Percentiles rank a stretch among this genome's conserved stretches.
These are phyloP conservation scores for Termitomyces sp. DNA, from an alignment of 768 basidiomycete species.

Conservation along the genomic window DNA sequence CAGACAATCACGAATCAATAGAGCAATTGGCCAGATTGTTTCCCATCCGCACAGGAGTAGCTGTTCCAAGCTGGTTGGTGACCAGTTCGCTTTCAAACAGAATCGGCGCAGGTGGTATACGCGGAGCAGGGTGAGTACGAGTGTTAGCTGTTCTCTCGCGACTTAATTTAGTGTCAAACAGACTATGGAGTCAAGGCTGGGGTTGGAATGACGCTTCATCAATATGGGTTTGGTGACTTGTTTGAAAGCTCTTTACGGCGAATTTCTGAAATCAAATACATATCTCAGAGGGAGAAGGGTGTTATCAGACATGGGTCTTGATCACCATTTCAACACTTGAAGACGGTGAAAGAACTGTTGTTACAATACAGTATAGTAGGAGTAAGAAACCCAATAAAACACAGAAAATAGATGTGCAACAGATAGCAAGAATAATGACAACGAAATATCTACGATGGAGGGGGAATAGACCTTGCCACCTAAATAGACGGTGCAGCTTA, in stretches of 20 bases:
- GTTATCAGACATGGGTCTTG: not conserved
- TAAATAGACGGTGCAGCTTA: slow-evolving; percentile 23
- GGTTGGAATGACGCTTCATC: slow-evolving; percentile 44
- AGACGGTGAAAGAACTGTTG: slow-evolving; percentile 53
- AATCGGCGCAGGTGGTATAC: slow-evolving; percentile 67
- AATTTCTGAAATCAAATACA: not conserved
- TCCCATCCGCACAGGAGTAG: slow-evolving; percentile 78
- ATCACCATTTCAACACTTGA: slow-evolving; percentile 49
- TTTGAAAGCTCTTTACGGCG: not conserved
- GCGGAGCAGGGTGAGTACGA: slow-evolving; percentile 67
- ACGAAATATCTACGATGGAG: slow-evolving; percentile 62
- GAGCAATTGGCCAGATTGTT: slow-evolving; percentile 73
- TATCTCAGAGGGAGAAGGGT: not conserved
- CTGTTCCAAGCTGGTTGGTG: slow-evolving; percentile 76
- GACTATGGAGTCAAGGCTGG: slow-evolving; percentile 35
- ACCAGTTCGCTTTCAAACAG: slow-evolving; percentile 48
- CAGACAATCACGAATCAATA: slow-evolving; percentile 50
- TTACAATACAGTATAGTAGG: slow-evolving; percentile 83
- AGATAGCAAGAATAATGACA: slow-evolving; percentile 73
- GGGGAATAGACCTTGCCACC: slow-evolving; percentile 79
- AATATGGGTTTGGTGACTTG: slow-evolving; percentile 29
- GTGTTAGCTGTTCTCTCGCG: not conserved
- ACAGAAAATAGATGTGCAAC: slow-evolving; percentile 69
- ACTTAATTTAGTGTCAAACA: not conserved
- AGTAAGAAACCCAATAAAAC: slow-evolving; percentile 59